Percentiles rank a stretch among this genome's conserved stretches.
Conservation (phyloP, 768 basidiomycete genomes). For the Hericium alpestre region DNA sequence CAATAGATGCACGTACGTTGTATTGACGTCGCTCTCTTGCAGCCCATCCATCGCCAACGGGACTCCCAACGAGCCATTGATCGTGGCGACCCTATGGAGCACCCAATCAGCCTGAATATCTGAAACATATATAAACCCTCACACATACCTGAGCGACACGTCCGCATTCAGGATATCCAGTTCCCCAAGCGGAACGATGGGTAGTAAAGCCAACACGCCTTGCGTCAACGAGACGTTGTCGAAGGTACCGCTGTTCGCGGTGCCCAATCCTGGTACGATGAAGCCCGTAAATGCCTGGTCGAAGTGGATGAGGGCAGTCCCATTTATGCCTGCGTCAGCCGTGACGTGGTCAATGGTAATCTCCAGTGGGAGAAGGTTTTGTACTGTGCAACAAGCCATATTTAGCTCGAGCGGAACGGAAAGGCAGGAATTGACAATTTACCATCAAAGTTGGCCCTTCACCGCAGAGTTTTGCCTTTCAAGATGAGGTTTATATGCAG, state of each 20-base stretch:
- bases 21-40: slow-evolving; percentile 26
- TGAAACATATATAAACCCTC: slow-evolving; percentile 1
- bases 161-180: slow-evolving; percentile 22
- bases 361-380: slow-evolving; percentile 35
- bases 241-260: slow-evolving; percentile 16
- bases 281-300: slow-evolving; percentile 12
- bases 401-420: background rate
- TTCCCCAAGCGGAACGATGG: slow-evolving; percentile 6
- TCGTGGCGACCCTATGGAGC: slow-evolving; percentile 21
- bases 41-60: slow-evolving; percentile 27
- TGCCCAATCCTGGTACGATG: slow-evolving; percentile 15
- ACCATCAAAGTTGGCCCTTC: background rate
- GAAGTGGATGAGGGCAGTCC: slow-evolving; percentile 14
- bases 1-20: slow-evolving; percentile 5
- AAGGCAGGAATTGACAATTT: background rate
- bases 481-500: background rate
- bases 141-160: slow-evolving; percentile 26
- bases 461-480: background rate
- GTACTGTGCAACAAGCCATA: slow-evolving; percentile 18
- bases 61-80: slow-evolving; percentile 23
- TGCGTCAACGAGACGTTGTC: slow-evolving; percentile 12
- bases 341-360: slow-evolving; percentile 34
- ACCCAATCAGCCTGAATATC: background rate
- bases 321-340: slow-evolving; percentile 15
- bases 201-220: slow-evolving; percentile 13